phyloP scores from a whole-genome alignment of 2,329 filamentous ascomycete genomes.

The Cladobotryum mycophilum region DNA sequence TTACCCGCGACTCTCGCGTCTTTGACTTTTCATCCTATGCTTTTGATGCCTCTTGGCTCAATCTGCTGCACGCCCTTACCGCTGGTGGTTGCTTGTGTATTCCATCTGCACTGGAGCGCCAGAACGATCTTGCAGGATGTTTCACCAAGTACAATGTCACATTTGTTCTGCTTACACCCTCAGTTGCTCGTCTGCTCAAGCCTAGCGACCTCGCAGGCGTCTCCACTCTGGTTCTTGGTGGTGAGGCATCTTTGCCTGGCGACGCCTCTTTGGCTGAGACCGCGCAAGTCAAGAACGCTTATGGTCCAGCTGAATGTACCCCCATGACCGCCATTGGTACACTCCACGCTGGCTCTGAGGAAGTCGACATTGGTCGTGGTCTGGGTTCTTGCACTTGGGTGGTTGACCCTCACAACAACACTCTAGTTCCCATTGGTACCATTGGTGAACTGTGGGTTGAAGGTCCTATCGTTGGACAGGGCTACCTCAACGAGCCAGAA shows the following conservation, averaged over 20 bases:
- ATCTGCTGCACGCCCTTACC: conserved; percentile 12
- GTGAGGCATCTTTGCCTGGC: not conserved
- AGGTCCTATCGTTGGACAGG: conserved; percentile 41
- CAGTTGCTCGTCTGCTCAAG: conserved; percentile 5
- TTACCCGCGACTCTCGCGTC: not conserved
- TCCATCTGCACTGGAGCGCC: conserved; percentile 12
- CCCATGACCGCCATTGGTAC: conserved; percentile 12
- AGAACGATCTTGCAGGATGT: not conserved
- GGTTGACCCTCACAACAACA: conserved; percentile 16
- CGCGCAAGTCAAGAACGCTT: conserved; percentile 30
- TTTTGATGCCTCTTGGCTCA: conserved; percentile 15
- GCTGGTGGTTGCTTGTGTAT: conserved; percentile 14
- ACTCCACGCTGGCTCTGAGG: conserved; percentile 8
- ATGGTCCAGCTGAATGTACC: conserved; percentile 29
- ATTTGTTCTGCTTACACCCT: conserved; percentile 2
- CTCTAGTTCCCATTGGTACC: conserved; percentile 15
- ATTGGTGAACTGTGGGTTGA: conserved; percentile 32
- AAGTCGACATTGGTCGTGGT: conserved; percentile 10
- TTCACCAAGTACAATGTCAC: not conserved
- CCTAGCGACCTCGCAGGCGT: not conserved
- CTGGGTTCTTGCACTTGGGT: conserved; percentile 13
- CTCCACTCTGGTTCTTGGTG: not conserved
- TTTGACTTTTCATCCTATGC: conserved; percentile 10
- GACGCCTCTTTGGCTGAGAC: conserved; percentile 1
- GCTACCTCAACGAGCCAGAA: conserved; percentile 38